A percentile compares a stretch with the other conserved stretches of the same genome.
Conservation (phyloP, 2,329 filamentous ascomycete genomes). For the Sarocladiaceae sp. region DNA sequence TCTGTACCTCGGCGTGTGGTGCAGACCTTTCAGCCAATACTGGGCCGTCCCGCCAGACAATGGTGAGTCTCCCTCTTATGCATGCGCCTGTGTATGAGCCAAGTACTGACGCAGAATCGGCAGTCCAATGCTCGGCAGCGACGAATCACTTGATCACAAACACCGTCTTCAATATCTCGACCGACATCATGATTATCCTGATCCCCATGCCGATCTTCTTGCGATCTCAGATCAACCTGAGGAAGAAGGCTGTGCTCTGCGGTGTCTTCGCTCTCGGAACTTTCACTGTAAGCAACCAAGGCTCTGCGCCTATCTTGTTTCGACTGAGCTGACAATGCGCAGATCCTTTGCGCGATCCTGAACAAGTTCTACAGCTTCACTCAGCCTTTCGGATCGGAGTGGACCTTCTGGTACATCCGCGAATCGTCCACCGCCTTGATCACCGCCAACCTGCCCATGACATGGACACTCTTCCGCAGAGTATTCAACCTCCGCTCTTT, state of each 20-base stretch:
- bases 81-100: not conserved
- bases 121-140: conserved; percentile 53
- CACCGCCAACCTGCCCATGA: conserved; percentile 36
- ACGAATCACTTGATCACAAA: conserved; percentile 56
- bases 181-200: conserved; percentile 54
- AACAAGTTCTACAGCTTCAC: conserved; percentile 38
- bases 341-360: conserved; percentile 5
- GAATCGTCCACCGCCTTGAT: conserved; percentile 39
- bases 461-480: conserved; percentile 34
- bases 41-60: conserved; percentile 52
- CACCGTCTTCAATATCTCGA: conserved; percentile 55
- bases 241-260: conserved; percentile 49
- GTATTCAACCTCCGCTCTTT: conserved; percentile 31
- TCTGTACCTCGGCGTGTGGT: conserved; percentile 46
- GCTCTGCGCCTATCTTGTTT: not conserved
- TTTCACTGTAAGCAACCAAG: conserved; percentile 37
- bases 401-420: conserved; percentile 40
- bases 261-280: conserved; percentile 40
- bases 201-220: conserved; percentile 52
- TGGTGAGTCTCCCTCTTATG: conserved; percentile 26
- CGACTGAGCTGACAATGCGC: not conserved
- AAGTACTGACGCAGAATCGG: not conserved
- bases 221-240: conserved; percentile 42
- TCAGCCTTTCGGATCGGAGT: conserved; percentile 31
- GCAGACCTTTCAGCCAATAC: conserved; percentile 48